Evolutionary conservation across 2,329 filamentous ascomycete genomes (phyloP).

Genomic region (Verticillium zaregamsianum): DNA sequence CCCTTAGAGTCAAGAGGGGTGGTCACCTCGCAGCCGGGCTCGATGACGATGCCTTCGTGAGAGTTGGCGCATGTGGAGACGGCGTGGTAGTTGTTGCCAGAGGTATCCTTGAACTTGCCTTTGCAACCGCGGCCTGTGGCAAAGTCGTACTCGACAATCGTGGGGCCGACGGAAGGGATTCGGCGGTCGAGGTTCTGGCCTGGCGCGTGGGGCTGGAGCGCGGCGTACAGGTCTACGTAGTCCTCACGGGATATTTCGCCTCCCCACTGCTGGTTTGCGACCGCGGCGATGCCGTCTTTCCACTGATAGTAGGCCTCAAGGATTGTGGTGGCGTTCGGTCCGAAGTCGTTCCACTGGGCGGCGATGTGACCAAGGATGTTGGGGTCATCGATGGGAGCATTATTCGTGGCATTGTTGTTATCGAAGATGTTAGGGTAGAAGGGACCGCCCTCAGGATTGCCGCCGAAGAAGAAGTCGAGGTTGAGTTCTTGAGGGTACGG

Average conservation of each 20-base stretch:
- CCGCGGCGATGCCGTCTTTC: constrained; percentile 16
- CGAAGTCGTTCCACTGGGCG: constrained; percentile 20
- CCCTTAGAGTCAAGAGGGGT: constrained; percentile 51
- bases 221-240: constrained; percentile 11
- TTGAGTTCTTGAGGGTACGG: constrained; percentile 12
- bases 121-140: constrained; percentile 2
- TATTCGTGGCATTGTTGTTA: constrained; percentile 11
- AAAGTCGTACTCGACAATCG: constrained; percentile 14
- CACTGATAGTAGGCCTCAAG: constrained; percentile 20
- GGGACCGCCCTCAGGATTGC: constrained; percentile 9
- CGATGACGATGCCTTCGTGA: constrained; percentile 22
- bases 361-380: constrained; percentile 15
- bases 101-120: constrained; percentile 11
- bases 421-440: constrained; percentile 20
- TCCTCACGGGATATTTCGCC: constrained; percentile 11
- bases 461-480: constrained; percentile 15
- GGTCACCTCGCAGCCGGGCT: constrained; percentile 32
- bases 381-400: constrained; percentile 10
- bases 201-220: constrained; percentile 14
- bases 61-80: not conserved
- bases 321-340: constrained; percentile 17
- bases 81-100: constrained; percentile 16
- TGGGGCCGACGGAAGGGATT: constrained; percentile 10
- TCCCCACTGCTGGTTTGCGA: constrained; percentile 22
- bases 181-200: constrained; percentile 18